These are phyloP conservation scores for Eutypa lata DNA, from an alignment of 2,329 filamentous ascomycete genomes.

Conservation along the genomic window DNA sequence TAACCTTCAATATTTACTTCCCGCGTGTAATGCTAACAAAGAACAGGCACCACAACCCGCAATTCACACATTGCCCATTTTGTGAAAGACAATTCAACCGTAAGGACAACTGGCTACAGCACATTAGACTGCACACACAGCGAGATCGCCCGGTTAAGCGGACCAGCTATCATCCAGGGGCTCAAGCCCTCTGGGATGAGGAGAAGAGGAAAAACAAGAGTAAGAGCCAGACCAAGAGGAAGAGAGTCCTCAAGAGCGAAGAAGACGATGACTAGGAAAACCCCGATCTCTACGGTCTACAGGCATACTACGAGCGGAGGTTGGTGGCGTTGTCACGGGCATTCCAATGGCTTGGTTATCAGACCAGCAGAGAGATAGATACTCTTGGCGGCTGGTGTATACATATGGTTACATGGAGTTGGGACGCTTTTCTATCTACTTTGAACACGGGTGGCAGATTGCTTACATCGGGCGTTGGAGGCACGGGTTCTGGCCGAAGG, in stretches of 20 bases:
- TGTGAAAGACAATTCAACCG: slow-evolving; percentile 32
- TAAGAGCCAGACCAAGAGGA: slow-evolving; percentile 19
- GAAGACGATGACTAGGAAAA: slow-evolving; percentile 4
- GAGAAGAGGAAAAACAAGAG: slow-evolving; percentile 21
- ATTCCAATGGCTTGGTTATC: not conserved
- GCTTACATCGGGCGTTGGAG: not conserved
- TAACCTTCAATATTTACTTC: not conserved
- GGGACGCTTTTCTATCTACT: not conserved
- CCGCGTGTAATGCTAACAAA: not conserved
- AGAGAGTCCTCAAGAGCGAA: slow-evolving; percentile 7
- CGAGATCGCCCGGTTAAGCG: slow-evolving; percentile 28
- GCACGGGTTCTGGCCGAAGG: too few species aligned
- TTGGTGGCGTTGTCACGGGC: not conserved
- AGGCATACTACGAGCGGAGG: not conserved
- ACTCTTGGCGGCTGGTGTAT: not conserved
- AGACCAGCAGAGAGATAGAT: not conserved
- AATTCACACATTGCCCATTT: slow-evolving; percentile 17
- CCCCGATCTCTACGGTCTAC: not conserved
- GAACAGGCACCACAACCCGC: slow-evolving; percentile 23
- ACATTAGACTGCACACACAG: slow-evolving; percentile 35
- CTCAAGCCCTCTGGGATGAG: slow-evolving; percentile 19
- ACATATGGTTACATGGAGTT: not conserved
- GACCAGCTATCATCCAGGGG: slow-evolving; percentile 27
- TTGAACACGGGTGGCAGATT: not conserved
- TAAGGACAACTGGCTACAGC: slow-evolving; percentile 35